Evolutionary conservation across 139 green algal genomes (phyloP), one percentile per base, ranked within the genome.

Genomic region (Micractinium conductrix): DNA sequence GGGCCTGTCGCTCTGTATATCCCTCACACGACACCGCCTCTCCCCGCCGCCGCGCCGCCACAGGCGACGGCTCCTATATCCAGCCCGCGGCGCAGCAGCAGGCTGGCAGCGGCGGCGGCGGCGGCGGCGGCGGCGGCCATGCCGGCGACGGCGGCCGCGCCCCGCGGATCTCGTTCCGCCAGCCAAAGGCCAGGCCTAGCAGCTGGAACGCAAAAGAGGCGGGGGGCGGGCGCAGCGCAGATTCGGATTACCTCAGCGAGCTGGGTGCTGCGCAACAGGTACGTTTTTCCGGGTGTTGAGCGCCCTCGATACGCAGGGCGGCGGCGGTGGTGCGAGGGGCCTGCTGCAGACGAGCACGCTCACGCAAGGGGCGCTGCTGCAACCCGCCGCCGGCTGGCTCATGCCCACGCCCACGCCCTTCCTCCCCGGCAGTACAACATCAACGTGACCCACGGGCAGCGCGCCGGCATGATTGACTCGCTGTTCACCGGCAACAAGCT

Each of bases 401-500:
- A n/a, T n/a, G n/a, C n/a, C n/a, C n/a, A n/a, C n/a, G n/a, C n/a
- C n/a, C n/a, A n/a, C n/a, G n/a, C n/a, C n/a, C 50, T 79, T 40
- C 79, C 26, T n/a, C 40, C 63, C 21, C n/a, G 4, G 68, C 58
- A 87, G 16, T 71, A 80, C 58, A 92, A 91, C 82, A 79, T 91
- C 38, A 92, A 92, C 68, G 71, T 92, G 71, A 88, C 68, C 74
- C 76, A 82, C 55, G 76, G 76, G 26, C 76, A 82, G 76, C 40
- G 37, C 0, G 37, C 76, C 0, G 76, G 76, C 37, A 82, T 82
- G 62, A 83, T 83, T 50, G 78, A 83, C 43, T 35, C 62, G 14
- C 71, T 95, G 2, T 96, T 96, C 67, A 86, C 92, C 5, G 93
- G 94, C 38, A 90, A 91, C 40, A 80, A 93, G 2, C 79, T 97